phyloP scores from a whole-genome alignment of 2,329 filamentous ascomycete genomes.

The Fusarium fracticaudum region DNA sequence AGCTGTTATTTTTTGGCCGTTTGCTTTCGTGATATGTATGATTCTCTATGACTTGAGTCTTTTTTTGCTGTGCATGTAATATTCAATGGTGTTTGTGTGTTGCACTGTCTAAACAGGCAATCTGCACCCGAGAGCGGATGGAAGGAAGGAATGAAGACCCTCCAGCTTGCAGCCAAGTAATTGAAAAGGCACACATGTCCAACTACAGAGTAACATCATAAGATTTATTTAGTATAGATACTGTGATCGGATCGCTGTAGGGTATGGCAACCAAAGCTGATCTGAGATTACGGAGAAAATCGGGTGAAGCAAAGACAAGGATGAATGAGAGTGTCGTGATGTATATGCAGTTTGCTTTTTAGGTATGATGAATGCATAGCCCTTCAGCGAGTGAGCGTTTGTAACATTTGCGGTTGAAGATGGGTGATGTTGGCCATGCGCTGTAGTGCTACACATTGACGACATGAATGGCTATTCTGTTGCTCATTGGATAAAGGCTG shows the following conservation, averaged over 20 bases:
- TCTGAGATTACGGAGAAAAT: conserved; percentile 36
- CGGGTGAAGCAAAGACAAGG: conserved; percentile 28
- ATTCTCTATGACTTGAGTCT: too few relatives aligned
- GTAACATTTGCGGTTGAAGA: not conserved
- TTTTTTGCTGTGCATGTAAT: not conserved
- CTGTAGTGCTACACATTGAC: not conserved
- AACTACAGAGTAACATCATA: not conserved
- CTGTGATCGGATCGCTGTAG: conserved; percentile 10
- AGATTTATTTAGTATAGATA: not conserved
- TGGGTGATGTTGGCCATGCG: not conserved
- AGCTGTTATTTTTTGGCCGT: conserved; percentile 12
- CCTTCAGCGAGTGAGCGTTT: conserved; percentile 1
- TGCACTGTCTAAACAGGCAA: conserved; percentile 1
- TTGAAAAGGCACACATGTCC: not conserved
- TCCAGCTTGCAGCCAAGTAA: not conserved
- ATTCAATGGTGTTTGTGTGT: not conserved
- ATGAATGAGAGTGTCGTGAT: not conserved
- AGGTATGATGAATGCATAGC: not conserved
- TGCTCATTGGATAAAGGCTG: conserved; percentile 9
- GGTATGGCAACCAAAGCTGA: conserved; percentile 18
- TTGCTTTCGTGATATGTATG: too few relatives aligned
- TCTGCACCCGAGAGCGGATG: not conserved
- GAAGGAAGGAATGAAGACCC: not conserved
- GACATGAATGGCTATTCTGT: not conserved
- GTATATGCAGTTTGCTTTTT: not conserved